These are phyloP conservation scores for Yamadazyma friedrichii DNA, from an alignment of 1,139 yeast genomes.

Conservation along the genomic window DNA sequence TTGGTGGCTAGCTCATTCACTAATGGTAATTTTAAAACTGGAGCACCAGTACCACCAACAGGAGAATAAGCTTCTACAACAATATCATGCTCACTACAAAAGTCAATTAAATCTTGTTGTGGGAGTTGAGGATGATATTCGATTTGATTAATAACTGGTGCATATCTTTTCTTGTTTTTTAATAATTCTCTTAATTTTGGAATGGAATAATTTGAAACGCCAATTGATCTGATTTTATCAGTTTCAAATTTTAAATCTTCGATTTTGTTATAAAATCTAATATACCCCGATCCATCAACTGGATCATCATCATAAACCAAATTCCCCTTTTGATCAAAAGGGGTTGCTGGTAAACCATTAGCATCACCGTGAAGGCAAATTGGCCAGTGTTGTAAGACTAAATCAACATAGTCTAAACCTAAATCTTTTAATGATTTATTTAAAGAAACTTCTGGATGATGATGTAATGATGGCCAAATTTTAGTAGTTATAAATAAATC, in stretches of 20 bases:
- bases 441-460: conserved; percentile 37
- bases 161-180: conserved; percentile 22
- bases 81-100: conserved; percentile 37
- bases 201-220: conserved; percentile 44
- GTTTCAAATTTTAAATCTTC: conserved; percentile 40
- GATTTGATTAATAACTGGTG: conserved; percentile 43
- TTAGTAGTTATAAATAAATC: conserved; percentile 61
- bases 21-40: conserved; percentile 32
- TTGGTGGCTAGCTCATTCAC: conserved; percentile 42
- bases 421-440: conserved; percentile 35
- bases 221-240: conserved; percentile 33
- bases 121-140: conserved; percentile 51
- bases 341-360: conserved; percentile 36
- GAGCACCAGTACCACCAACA: conserved; percentile 64
- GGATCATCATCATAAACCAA: conserved; percentile 43
- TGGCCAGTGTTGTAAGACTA: conserved; percentile 66
- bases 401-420: conserved; percentile 58
- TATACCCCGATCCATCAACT: conserved; percentile 34
- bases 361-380: conserved; percentile 36
- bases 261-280: conserved; percentile 47
- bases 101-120: conserved; percentile 35
- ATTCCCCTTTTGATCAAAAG: conserved; percentile 40
- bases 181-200: conserved; percentile 36
- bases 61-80: conserved; percentile 71
- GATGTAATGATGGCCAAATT: conserved; percentile 50